Evolutionary conservation across 1,139 yeast species (phyloP), one percentile per base, ranked within the genome.

Genomic region (Pichia sp.): DNA sequence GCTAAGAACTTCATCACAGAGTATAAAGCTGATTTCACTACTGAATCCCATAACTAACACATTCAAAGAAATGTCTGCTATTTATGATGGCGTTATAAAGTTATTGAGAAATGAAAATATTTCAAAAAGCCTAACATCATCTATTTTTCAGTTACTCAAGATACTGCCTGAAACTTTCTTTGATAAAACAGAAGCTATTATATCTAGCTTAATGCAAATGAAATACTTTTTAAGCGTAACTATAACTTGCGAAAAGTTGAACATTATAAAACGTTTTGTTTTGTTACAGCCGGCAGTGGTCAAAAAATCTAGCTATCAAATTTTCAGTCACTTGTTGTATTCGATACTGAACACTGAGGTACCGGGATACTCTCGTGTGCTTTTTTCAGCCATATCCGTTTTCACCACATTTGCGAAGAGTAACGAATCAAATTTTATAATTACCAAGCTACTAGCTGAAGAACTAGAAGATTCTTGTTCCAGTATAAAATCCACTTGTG

Each of bases 161-260:
- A 36, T 50, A 3, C 4, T 69, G 65, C 57, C 75, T 67, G n/a
- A 69, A 65, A n/a, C 60, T 55, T 55, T 41, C 6, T 49, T 40
- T 8, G 45, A 47, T 7, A 52, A 54, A 32, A 38, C 65, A n/a
- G 75, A 72, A 50, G 29, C 47, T 4, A 54, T 70, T 4, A 58
- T 70, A 4, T 57, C 53, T 32, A 56, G 70, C 1, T 53, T 71
- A 2, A 50, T 72, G 49, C 67, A 68, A 16, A 77, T 81, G 81
- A 77, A 72, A 52, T 69, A 67, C 49, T 79, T 79, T 58, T 69
- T 74, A 6, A 80, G 85, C 56, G 70, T 79, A 0, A 75, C 85
- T 0, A 63, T 82, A 15, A 69, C 76, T 3, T 70, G 73, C n/a
- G 87, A 82, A 62, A 77, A 75, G 59, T 65, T 80, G 45, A 62